Evolutionary conservation across 441 rosid genomes (phyloP).

Genomic region (Adansonia madagascariensis): DNA sequence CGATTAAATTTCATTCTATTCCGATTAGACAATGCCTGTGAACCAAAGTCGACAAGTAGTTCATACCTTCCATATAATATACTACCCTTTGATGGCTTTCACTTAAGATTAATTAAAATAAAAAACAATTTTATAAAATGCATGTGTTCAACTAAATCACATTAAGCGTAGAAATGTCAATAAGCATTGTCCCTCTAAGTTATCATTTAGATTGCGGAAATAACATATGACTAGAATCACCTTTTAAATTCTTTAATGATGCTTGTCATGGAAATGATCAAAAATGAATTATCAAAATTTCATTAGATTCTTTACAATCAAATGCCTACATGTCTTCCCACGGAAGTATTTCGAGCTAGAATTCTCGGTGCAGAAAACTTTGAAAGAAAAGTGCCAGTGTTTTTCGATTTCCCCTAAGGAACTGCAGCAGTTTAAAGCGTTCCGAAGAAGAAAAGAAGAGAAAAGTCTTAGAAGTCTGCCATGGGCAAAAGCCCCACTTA

Average conservation of each 20-base stretch:
- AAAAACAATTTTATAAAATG: neutral
- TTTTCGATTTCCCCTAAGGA: neutral
- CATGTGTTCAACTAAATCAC: neutral
- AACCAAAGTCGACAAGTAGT: neutral
- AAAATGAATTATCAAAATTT: slow-evolving; percentile 4
- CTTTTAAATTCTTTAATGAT: slow-evolving; percentile 5
- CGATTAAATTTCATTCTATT: neutral
- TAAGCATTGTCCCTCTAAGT: neutral
- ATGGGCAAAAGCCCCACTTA: neutral
- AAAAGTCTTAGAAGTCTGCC: slow-evolving; percentile 9
- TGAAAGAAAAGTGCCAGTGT: neutral
- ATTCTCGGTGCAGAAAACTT: neutral
- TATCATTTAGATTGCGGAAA: neutral
- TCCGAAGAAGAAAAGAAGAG: neutral
- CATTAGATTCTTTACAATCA: neutral
- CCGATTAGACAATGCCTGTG: neutral
- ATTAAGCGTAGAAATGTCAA: neutral
- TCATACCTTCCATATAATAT: neutral
- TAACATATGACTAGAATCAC: neutral
- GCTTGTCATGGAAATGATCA: slow-evolving; percentile 3
- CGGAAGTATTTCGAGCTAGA: neutral
- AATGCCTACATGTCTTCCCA: neutral
- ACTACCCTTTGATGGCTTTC: neutral
- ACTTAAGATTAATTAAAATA: neutral
- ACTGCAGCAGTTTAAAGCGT: neutral